These are phyloP conservation scores for Globisporangium camurandrum DNA, from an alignment of 352 stramenopile genomes.

Conservation along the genomic window DNA sequence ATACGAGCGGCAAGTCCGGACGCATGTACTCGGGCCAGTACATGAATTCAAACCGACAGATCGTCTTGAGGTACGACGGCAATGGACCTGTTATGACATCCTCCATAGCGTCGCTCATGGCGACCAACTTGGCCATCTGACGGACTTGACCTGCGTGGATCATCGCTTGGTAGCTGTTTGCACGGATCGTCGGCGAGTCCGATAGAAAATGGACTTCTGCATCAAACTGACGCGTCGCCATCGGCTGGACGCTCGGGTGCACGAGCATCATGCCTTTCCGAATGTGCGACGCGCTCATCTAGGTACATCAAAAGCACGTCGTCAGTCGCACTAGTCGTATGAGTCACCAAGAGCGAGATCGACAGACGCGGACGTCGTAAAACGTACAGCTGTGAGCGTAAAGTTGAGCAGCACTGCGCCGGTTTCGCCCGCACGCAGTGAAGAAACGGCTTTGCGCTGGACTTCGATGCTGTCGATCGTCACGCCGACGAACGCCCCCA, in stretches of 20 bases:
- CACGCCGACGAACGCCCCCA: slow-evolving; percentile 59
- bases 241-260: slow-evolving; percentile 10
- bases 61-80: slow-evolving; percentile 23
- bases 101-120: slow-evolving; percentile 18
- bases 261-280: slow-evolving; percentile 17
- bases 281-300: slow-evolving; percentile 28
- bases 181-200: slow-evolving; percentile 43
- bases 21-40: slow-evolving; percentile 83
- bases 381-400: slow-evolving; percentile 10
- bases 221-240: slow-evolving; percentile 11
- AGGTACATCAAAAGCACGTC: too few relatives aligned
- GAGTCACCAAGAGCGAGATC: too few relatives aligned
- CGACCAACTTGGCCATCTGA: slow-evolving; percentile 76
- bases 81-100: too few relatives aligned
- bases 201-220: slow-evolving; percentile 11
- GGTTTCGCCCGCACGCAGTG: slow-evolving; percentile 58
- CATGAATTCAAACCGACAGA: slow-evolving; percentile 83
- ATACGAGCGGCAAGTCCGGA: slow-evolving; percentile 63
- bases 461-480: slow-evolving; percentile 74
- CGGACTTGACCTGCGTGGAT: slow-evolving; percentile 74
- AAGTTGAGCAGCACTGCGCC: slow-evolving; percentile 59
- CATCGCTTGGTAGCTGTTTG: slow-evolving; percentile 78
- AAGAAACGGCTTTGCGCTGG: slow-evolving; percentile 53
- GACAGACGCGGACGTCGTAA: too few relatives aligned
- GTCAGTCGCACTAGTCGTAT: too few relatives aligned